Evolutionary conservation across 2,329 filamentous ascomycete genomes (phyloP).

Genomic region (Elsinoe necatrix): DNA sequence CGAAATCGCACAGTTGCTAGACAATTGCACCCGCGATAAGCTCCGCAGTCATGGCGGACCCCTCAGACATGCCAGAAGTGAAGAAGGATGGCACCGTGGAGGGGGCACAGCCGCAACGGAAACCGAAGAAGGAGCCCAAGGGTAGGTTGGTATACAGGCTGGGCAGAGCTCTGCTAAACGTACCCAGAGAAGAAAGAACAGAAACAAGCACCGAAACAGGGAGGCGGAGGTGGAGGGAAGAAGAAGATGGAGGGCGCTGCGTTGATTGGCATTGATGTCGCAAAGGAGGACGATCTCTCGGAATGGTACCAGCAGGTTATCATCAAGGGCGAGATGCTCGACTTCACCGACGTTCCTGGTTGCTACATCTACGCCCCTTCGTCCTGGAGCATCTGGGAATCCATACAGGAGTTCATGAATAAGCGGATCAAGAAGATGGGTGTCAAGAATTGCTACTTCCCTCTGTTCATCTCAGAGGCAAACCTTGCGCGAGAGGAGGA

Average conservation of each 20-base stretch:
- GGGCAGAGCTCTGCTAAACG: neutral
- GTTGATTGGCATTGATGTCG: conserved; percentile 78
- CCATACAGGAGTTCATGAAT: conserved; percentile 52
- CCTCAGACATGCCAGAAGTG: conserved; percentile 8
- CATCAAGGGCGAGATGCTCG: conserved; percentile 92
- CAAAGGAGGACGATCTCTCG: conserved; percentile 78
- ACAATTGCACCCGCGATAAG: neutral
- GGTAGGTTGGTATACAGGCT: neutral
- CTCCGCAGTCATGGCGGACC: conserved; percentile 10
- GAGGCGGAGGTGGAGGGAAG: conserved; percentile 21
- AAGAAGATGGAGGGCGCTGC: conserved; percentile 50
- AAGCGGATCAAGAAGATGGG: conserved; percentile 77
- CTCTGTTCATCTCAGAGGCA: conserved; percentile 87
- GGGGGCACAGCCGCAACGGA: conserved; percentile 19
- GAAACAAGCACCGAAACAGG: conserved; percentile 22
- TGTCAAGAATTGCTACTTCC: conserved; percentile 93
- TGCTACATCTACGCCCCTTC: conserved; percentile 84
- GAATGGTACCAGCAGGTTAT: conserved; percentile 98
- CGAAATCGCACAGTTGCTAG: neutral
- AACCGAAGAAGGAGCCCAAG: conserved; percentile 18
- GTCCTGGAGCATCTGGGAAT: conserved; percentile 60
- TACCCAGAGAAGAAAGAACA: conserved; percentile 23
- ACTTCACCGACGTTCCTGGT: conserved; percentile 96
- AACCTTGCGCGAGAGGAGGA: conserved; percentile 83
- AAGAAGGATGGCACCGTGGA: conserved; percentile 18